phyloP scores from a whole-genome alignment of 257 asterid species.

The Solanum gracilifrons region DNA sequence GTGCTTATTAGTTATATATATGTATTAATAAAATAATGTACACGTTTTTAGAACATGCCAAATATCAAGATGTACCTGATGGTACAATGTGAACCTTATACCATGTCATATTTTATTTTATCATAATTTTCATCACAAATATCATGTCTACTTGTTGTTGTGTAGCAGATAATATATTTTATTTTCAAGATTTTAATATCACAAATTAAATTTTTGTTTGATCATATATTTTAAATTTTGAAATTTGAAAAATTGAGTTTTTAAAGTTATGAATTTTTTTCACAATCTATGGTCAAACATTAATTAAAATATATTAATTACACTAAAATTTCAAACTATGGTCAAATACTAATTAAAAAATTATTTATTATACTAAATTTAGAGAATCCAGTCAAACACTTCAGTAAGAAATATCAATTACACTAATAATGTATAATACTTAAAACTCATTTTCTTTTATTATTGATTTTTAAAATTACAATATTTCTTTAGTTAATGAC shows the following conservation, averaged over 20 bases:
- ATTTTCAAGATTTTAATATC: no score
- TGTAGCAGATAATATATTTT: background rate
- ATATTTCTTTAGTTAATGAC: background rate
- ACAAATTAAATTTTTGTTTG: background rate
- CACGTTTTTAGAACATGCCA: background rate
- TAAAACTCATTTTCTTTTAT: background rate
- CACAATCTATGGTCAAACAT: background rate
- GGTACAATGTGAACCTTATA: background rate
- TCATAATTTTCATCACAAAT: background rate
- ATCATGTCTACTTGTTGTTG: background rate
- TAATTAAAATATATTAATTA: no score
- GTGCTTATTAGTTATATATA: background rate
- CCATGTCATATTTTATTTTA: background rate
- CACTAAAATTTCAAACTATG: background rate
- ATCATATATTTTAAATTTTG: no score
- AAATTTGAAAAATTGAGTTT: no score
- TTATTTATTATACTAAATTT: no score
- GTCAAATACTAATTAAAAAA: background rate
- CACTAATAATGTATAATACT: background rate
- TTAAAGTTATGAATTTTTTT: no score
- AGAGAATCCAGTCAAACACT: background rate
- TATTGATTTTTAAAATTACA: background rate
- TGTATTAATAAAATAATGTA: background rate
- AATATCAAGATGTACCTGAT: background rate
- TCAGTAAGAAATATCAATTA: background rate